Conservation (phyloP, 1,284 basidiomycete species). For the Sphaerobolus stellatus region DNA sequence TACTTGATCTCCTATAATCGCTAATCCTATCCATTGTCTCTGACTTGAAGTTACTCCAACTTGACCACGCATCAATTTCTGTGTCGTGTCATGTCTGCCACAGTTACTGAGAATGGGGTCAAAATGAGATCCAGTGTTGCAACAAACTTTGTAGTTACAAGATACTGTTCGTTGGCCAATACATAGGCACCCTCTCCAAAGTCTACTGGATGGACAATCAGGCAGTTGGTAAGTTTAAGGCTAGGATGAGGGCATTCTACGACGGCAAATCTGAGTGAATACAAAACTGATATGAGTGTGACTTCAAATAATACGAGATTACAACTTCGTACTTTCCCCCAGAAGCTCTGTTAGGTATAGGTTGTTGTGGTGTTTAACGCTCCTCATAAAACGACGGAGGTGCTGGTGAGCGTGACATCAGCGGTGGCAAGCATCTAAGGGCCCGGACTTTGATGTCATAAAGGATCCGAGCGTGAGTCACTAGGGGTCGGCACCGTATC, state of each 20-base stretch:
- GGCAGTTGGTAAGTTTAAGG: slow-evolving; percentile 79
- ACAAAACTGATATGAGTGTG: too few relatives aligned
- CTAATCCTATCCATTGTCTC: slow-evolving; percentile 85
- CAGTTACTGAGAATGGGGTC: slow-evolving; percentile 5
- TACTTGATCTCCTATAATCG: slow-evolving; percentile 73
- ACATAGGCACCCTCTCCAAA: slow-evolving; percentile 74
- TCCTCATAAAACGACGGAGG: background rate
- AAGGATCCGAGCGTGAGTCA: too few relatives aligned
- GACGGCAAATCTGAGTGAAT: slow-evolving; percentile 51
- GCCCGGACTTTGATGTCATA: too few relatives aligned
- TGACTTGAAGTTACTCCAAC: slow-evolving; percentile 71
- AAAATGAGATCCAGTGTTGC: background rate
- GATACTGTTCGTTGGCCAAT: slow-evolving; percentile 65
- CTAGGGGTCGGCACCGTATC: too few relatives aligned
- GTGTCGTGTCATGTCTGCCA: slow-evolving; percentile 75
- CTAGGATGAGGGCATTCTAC: slow-evolving; percentile 56
- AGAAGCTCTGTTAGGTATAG: background rate
- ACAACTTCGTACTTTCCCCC: background rate
- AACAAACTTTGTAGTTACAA: slow-evolving; percentile 71
- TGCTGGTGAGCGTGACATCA: background rate
- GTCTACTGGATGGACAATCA: slow-evolving; percentile 77
- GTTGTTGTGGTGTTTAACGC: background rate
- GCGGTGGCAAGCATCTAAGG: too few relatives aligned
- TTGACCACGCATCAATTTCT: slow-evolving; percentile 57
- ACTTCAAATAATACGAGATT: too few relatives aligned